Base-by-base conservation (phyloP, 2,329 filamentous ascomycete species). In the Helminthosporium solani region DNA sequence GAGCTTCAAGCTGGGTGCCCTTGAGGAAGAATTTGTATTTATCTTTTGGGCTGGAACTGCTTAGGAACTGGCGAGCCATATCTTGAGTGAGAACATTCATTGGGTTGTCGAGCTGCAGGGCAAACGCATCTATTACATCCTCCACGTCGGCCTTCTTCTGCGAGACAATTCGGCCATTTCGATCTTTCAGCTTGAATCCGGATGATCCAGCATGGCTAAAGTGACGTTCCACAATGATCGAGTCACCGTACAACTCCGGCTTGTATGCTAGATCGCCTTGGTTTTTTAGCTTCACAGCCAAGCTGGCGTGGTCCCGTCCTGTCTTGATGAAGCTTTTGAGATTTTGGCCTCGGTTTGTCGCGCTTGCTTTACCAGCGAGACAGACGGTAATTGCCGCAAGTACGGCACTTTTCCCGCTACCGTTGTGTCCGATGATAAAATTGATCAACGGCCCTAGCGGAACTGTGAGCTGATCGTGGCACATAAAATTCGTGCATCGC, bases 1-100 rank as follows among this genome's bases (percentile, higher is more conserved):
- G 78, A 58, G 92, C 86, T 66, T 97, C 90, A 1, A 99, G 80
- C 60, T 97, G 91, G 0, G 96, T 95, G 20, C 94, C 94, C 59
- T 91, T 90, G 49, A 96, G 81, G 64, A 99, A 99, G 63, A 96
- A 96, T 57, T 89, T 94, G 77, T 97, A 99, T 67, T 99, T 99
- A 49, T 92, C 85, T 3, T 81, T 75, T 0, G 90, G 82, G 2
- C 84, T 87, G 11, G 94, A 92, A 28, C 85, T 82, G 63, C 92
- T 95, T 34, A 99, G 79, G 60, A 99, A 99, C 47, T 95, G 88
- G 9, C 94, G 84, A 9, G 94, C 94, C 70, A 91, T 90, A 66
- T 99, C 94, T 69, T 99, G 94, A 0, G 91, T 96, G 15, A 99
- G 78, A 6, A 97, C 88, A 49, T 95, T 97, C 75, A 99, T 85